Percentiles rank a stretch among this genome's conserved stretches.
Evolutionary conservation across 306 rosid species (phyloP).

Genomic region (Abrus pulchellus): DNA sequence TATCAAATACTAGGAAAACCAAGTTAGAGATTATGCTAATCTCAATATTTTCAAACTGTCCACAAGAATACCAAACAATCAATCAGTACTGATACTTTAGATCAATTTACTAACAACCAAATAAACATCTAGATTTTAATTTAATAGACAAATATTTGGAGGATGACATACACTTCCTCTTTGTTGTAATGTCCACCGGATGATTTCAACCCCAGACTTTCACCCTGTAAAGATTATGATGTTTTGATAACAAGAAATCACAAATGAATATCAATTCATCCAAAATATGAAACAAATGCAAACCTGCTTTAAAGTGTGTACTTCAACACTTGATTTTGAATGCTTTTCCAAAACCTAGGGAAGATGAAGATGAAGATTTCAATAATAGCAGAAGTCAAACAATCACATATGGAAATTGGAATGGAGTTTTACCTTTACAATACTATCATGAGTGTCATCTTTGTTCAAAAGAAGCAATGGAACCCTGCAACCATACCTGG

Average conservation of each 20-base stretch:
- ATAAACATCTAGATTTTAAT: constrained; percentile 33
- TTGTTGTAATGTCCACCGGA: constrained; percentile 44
- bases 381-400: constrained; percentile 33
- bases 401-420: constrained; percentile 40
- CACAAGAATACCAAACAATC: neutral
- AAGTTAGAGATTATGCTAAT: neutral
- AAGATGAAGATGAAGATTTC: constrained; percentile 47
- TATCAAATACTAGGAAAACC: neutral
- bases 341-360: constrained; percentile 64
- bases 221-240: constrained; percentile 50
- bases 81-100: neutral
- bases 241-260: constrained; percentile 25
- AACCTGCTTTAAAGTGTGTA: constrained; percentile 66
- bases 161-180: constrained; percentile 61
- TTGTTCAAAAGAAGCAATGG: constrained; percentile 70
- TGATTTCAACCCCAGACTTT: constrained; percentile 49
- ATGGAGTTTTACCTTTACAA: constrained; percentile 59
- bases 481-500: constrained; percentile 66
- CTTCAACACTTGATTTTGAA: constrained; percentile 56
- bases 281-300: constrained; percentile 32
- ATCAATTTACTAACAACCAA: constrained; percentile 23
- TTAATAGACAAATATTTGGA: constrained; percentile 29
- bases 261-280: constrained; percentile 41
- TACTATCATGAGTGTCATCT: constrained; percentile 59
- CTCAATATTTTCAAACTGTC: constrained; percentile 1